Evolutionary conservation across 192 early-diverging fungal species (phyloP).

Genomic region (Endogone sp.): DNA sequence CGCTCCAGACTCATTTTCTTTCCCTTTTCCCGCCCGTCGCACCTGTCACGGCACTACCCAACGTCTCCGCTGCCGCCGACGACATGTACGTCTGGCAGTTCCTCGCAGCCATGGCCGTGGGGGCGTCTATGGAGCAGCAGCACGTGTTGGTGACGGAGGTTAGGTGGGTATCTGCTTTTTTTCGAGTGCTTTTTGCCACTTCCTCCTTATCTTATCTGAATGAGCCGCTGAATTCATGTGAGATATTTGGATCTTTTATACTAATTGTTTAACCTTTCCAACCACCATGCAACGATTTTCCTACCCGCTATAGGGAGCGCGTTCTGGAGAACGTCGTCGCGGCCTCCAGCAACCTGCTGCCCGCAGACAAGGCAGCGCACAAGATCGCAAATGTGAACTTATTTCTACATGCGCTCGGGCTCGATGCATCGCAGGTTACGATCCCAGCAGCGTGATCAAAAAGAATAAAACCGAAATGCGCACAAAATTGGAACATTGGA

Average conservation of each 20-base stretch:
- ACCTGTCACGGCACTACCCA: slow-evolving; percentile 23
- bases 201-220: too few relatives aligned
- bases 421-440: slow-evolving; percentile 80
- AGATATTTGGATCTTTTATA: neutral
- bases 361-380: slow-evolving; percentile 55
- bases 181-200: slow-evolving; percentile 9
- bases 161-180: slow-evolving; percentile 39
- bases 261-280: neutral
- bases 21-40: slow-evolving; percentile 71
- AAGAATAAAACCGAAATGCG: neutral
- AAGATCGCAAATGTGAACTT: slow-evolving; percentile 85
- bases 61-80: slow-evolving; percentile 45
- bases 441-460: slow-evolving; percentile 15
- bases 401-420: slow-evolving; percentile 92
- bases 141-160: slow-evolving; percentile 87
- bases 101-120: slow-evolving; percentile 91
- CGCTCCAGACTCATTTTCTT: slow-evolving; percentile 70
- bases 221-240: neutral
- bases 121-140: slow-evolving; percentile 94
- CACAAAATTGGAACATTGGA: neutral
- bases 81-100: slow-evolving; percentile 99
- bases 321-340: slow-evolving; percentile 77
- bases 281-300: neutral
- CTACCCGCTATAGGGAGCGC: slow-evolving; percentile 50
- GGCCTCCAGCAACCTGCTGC: slow-evolving; percentile 54